Evolutionary conservation across 2,329 filamentous ascomycete genomes (phyloP).

Genomic region (Myotisia sp.): DNA sequence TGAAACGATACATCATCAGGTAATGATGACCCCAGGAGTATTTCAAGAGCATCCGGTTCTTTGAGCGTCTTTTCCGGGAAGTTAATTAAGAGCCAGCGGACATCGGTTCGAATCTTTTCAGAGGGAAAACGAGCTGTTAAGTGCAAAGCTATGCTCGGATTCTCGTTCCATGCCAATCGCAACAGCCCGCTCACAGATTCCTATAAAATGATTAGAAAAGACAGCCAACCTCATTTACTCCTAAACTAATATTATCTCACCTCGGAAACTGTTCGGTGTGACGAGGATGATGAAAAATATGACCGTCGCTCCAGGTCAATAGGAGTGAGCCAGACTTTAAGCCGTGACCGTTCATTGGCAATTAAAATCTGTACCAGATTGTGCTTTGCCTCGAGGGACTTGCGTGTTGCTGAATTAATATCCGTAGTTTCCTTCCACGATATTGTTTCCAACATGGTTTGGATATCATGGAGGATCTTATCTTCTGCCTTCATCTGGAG

Average conservation of each 20-base stretch:
- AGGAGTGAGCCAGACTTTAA: constrained; percentile 83
- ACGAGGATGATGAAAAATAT: constrained; percentile 33
- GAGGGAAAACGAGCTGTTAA: constrained; percentile 67
- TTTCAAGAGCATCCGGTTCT: constrained; percentile 67
- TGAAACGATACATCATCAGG: constrained; percentile 70
- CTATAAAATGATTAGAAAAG: constrained; percentile 3
- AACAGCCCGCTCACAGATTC: constrained; percentile 48
- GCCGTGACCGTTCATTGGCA: constrained; percentile 66
- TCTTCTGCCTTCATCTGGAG: constrained; percentile 89
- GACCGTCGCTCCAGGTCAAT: constrained; percentile 49
- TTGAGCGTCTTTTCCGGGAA: constrained; percentile 69
- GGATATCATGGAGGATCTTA: constrained; percentile 63
- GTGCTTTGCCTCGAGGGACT: constrained; percentile 62
- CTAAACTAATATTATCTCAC: constrained; percentile 2
- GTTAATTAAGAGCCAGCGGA: constrained; percentile 66
- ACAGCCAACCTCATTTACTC: not conserved
- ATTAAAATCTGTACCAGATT: constrained; percentile 67
- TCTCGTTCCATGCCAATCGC: constrained; percentile 73
- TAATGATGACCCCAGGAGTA: constrained; percentile 63
- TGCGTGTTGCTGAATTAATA: constrained; percentile 43
- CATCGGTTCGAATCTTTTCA: constrained; percentile 54
- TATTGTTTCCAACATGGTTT: constrained; percentile 50
- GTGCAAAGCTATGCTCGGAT: constrained; percentile 75
- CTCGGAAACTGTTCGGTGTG: constrained; percentile 12
- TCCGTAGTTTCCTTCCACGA: constrained; percentile 37